These are phyloP conservation scores for Shiraia bambusicola DNA, from an alignment of 2,329 filamentous ascomycete species.

Conservation along the genomic window DNA sequence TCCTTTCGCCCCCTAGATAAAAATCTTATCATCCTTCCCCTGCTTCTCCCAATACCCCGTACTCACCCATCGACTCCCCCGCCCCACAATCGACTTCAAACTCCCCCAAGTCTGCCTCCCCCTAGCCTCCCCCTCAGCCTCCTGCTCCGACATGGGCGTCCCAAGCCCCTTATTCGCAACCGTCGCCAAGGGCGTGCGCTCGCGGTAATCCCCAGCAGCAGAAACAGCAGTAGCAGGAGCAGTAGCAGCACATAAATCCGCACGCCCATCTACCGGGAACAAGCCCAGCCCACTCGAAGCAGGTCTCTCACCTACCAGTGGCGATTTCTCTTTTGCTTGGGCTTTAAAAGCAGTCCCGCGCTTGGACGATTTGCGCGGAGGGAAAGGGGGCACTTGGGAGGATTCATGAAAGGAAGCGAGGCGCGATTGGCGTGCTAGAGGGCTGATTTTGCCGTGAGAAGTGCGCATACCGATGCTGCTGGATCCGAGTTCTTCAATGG, in stretches of 20 bases:
- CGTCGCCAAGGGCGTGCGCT: constrained; percentile 18
- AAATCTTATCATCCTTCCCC: constrained; percentile 20
- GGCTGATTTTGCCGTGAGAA: constrained; percentile 10
- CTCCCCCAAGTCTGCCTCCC: constrained; percentile 28
- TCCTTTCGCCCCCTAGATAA: constrained; percentile 17
- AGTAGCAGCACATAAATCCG: constrained; percentile 9
- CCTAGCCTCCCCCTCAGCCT: constrained; percentile 17
- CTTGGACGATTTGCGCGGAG: constrained; percentile 4
- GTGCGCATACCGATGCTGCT: constrained; percentile 20
- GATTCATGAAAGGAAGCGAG: constrained; percentile 10
- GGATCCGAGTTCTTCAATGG: constrained; percentile 18
- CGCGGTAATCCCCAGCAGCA: constrained; percentile 6
- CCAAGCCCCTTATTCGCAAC: constrained; percentile 6
- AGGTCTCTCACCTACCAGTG: too few relatives aligned
- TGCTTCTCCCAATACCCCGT: constrained; percentile 16
- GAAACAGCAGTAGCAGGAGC: too few relatives aligned
- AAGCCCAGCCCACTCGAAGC: constrained; percentile 19
- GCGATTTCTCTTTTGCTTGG: too few relatives aligned
- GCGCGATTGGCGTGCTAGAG: constrained; percentile 4
- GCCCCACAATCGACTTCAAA: constrained; percentile 21
- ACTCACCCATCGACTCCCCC: constrained; percentile 14
- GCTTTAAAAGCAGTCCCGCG: constrained; percentile 4
- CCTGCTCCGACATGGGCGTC: constrained; percentile 10
- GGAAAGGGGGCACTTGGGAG: not conserved
- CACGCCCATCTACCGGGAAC: constrained; percentile 13